Evolutionary conservation across 305 asterid species (phyloP).

Genomic region (Petunia hybrid): DNA sequence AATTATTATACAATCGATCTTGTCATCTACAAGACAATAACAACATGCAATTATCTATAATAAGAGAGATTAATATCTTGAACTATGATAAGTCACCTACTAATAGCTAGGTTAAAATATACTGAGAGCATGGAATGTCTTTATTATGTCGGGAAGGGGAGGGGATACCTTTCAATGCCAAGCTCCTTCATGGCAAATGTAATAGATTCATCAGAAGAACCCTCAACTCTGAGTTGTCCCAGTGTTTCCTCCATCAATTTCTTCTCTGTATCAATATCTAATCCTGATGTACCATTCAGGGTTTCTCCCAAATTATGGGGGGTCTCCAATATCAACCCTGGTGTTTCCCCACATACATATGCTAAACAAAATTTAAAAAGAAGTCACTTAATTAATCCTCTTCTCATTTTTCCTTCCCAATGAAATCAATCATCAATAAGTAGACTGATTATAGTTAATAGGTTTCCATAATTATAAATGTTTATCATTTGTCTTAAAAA

Average conservation of each 20-base stretch:
- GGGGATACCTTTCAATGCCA: conserved; percentile 53
- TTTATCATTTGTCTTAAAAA: neutral
- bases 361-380: conserved; percentile 41
- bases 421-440: neutral
- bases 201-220: conserved; percentile 39
- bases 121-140: no score
- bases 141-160: neutral
- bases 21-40: no score
- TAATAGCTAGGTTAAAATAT: no score
- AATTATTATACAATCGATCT: no score
- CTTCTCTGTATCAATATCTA: conserved; percentile 52
- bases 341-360: conserved; percentile 61
- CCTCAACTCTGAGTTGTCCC: conserved; percentile 34
- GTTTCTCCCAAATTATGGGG: conserved; percentile 51
- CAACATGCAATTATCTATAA: no score
- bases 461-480: neutral
- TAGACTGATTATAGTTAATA: neutral
- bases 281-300: conserved; percentile 50
- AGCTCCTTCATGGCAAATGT: conserved; percentile 52
- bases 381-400: neutral
- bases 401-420: neutral
- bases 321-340: conserved; percentile 51
- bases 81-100: no score
- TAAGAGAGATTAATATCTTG: no score
- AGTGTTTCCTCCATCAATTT: conserved; percentile 37